Percentiles rank a stretch among this genome's conserved stretches.
Evolutionary conservation across 192 early-diverging fungal genomes (phyloP).

Genomic region (Diversispora eburnea): DNA sequence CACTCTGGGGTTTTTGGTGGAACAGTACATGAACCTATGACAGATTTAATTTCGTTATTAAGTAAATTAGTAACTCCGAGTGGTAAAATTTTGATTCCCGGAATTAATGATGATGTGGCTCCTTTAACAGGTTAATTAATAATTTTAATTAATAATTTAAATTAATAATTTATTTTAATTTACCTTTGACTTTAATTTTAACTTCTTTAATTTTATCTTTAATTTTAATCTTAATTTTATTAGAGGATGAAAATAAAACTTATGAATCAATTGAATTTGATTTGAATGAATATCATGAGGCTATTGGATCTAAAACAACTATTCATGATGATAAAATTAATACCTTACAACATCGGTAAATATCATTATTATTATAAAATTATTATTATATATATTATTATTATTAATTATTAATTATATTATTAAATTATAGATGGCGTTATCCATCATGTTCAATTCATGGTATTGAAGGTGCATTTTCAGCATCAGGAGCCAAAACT

Average conservation of each 20-base stretch:
- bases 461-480: constrained; percentile 97
- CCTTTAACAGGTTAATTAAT: constrained; percentile 59
- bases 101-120: constrained; percentile 89
- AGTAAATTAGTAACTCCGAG: constrained; percentile 75
- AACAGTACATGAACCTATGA: constrained; percentile 97
- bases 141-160: neutral
- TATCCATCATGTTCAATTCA: constrained; percentile 96
- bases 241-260: constrained; percentile 71
- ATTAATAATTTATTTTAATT: neutral
- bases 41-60: constrained; percentile 84
- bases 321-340: constrained; percentile 74
- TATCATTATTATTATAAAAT: neutral
- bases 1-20: constrained; percentile 97
- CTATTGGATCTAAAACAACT: constrained; percentile 69
- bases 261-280: constrained; percentile 85
- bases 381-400: neutral
- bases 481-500: constrained; percentile 89
- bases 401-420: neutral
- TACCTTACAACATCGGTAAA: constrained; percentile 73
- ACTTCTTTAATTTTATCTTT: neutral
- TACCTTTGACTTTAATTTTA: neutral
- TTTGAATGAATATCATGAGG: constrained; percentile 72
- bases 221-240: neutral
- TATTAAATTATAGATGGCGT: constrained; percentile 62
- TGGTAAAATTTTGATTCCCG: constrained; percentile 89